Percentiles rank a stretch among this genome's conserved stretches.
phyloP scores from a whole-genome alignment of 768 basidiomycete genomes.

The Boletus rubescentipes region DNA sequence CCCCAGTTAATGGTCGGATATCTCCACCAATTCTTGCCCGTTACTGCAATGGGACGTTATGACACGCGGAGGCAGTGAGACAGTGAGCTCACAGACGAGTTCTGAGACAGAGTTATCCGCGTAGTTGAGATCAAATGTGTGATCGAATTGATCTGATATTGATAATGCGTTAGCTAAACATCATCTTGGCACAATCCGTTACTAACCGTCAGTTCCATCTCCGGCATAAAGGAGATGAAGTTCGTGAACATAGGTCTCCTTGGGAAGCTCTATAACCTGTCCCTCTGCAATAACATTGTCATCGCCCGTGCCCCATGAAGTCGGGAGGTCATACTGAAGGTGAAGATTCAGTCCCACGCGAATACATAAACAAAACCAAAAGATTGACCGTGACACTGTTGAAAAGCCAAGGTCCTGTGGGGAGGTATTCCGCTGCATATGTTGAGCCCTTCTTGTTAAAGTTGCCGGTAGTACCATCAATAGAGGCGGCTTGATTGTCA shows the following conservation, averaged over 20 bases:
- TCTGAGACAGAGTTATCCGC: constrained; percentile 35
- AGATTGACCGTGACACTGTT: constrained; percentile 40
- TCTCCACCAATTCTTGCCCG: constrained; percentile 46
- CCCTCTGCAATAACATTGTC: constrained; percentile 48
- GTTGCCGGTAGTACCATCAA: constrained; percentile 36
- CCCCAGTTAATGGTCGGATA: constrained; percentile 42
- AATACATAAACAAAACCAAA: not conserved
- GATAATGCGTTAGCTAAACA: not conserved
- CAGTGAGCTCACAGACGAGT: constrained; percentile 33
- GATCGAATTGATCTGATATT: constrained; percentile 31
- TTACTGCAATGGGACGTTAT: constrained; percentile 30
- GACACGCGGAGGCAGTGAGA: not conserved
- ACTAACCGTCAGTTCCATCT: constrained; percentile 36
- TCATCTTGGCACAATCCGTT: not conserved
- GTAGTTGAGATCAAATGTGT: constrained; percentile 38
- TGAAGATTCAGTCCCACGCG: not conserved
- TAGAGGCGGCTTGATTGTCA: constrained; percentile 45
- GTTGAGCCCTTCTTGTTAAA: constrained; percentile 42
- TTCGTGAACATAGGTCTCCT: constrained; percentile 42
- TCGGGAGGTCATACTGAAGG: constrained; percentile 44
- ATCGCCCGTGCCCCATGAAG: constrained; percentile 37
- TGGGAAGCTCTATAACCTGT: constrained; percentile 38
- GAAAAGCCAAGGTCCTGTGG: constrained; percentile 37
- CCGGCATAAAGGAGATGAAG: constrained; percentile 50
- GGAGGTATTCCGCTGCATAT: constrained; percentile 42